Evolutionary conservation across 1,284 basidiomycete species (phyloP).

Genomic region (Chalciporus piperatoides): DNA sequence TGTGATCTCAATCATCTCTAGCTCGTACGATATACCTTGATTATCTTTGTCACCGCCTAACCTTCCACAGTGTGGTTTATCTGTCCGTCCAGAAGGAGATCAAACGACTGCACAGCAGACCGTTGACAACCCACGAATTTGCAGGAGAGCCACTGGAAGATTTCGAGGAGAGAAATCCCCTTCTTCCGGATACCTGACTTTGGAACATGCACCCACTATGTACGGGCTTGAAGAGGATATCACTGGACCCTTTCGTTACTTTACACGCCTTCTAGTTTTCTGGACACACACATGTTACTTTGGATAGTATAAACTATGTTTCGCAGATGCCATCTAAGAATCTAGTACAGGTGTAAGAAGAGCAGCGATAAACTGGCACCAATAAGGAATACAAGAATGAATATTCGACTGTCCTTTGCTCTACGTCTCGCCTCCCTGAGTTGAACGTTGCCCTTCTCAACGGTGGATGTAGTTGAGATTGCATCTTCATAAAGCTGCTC

Average conservation of each 20-base stretch:
- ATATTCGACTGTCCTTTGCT: constrained; percentile 78
- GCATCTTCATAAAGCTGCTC: constrained; percentile 89
- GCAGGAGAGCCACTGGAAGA: constrained; percentile 63
- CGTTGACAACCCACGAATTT: constrained; percentile 50
- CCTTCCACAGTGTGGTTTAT: constrained; percentile 54
- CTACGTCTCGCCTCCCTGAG: constrained; percentile 78
- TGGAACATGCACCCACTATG: neutral
- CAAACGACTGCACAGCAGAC: constrained; percentile 46
- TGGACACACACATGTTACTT: neutral
- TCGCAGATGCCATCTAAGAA: neutral
- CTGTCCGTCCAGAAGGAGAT: constrained; percentile 60
- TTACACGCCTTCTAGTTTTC: neutral
- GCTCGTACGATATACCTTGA: constrained; percentile 50
- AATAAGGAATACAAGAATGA: constrained; percentile 81
- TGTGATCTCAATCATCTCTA: constrained; percentile 51
- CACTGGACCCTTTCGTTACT: neutral
- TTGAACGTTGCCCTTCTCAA: constrained; percentile 85
- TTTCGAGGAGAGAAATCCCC: constrained; percentile 58
- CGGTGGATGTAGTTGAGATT: constrained; percentile 75
- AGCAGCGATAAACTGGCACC: constrained; percentile 82
- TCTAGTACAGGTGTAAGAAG: constrained; percentile 81
- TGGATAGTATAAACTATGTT: constrained; percentile 7
- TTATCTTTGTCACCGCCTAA: constrained; percentile 6
- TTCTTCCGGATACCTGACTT: constrained; percentile 36
- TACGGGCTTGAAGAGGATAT: neutral